These are phyloP conservation scores for Yueomyces sinensis DNA, from an alignment of 805 yeast species.

Conservation along the genomic window DNA sequence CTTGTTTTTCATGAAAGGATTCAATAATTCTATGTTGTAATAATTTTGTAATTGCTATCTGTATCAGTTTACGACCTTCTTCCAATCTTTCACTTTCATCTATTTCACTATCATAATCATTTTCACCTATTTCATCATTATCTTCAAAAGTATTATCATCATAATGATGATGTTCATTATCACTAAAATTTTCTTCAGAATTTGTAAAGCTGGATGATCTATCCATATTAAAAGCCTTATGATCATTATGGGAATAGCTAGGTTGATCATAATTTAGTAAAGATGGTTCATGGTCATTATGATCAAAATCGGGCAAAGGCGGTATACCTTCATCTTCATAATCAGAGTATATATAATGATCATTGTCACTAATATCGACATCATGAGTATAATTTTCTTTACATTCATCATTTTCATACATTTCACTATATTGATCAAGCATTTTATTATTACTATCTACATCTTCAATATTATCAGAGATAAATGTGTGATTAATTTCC, in stretches of 20 bases:
- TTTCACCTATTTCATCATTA: slow-evolving; percentile 4
- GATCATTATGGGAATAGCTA: not conserved
- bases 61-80: slow-evolving; percentile 71
- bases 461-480: slow-evolving; percentile 9
- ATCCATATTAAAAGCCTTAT: not conserved
- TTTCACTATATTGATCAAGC: slow-evolving; percentile 11
- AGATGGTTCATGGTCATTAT: slow-evolving; percentile 3
- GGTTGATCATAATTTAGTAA: not conserved
- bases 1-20: slow-evolving; percentile 69
- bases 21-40: slow-evolving; percentile 60
- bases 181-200: slow-evolving; percentile 1
- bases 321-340: slow-evolving; percentile 15
- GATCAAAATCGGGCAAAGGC: not conserved
- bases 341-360: slow-evolving; percentile 15
- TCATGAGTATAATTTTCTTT: slow-evolving; percentile 14
- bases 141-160: not conserved
- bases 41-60: slow-evolving; percentile 65
- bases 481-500: slow-evolving; percentile 7
- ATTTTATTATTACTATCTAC: not conserved
- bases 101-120: slow-evolving; percentile 25
- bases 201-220: no score
- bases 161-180: slow-evolving; percentile 5
- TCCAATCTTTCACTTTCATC: slow-evolving; percentile 55
- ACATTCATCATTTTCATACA: slow-evolving; percentile 16
- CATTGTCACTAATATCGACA: slow-evolving; percentile 10